phyloP scores from a whole-genome alignment of 305 asterid genomes.

The Fraxinus nigra region DNA sequence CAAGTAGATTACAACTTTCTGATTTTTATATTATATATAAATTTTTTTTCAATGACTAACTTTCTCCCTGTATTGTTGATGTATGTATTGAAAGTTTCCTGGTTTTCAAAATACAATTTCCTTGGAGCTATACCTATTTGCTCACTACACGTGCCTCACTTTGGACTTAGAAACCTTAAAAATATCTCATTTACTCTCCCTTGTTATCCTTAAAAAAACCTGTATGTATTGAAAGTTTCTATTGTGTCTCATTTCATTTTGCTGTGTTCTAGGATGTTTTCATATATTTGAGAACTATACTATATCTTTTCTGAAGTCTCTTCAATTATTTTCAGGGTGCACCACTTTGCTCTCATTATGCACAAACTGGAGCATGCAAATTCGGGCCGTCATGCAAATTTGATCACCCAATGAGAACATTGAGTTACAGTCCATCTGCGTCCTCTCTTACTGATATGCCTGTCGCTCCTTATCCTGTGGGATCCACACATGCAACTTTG shows the following conservation, averaged over 20 bases:
- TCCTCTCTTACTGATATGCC: conserved; percentile 91
- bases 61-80: not conserved
- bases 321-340: conserved; percentile 49
- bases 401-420: conserved; percentile 72
- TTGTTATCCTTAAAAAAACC: not conserved
- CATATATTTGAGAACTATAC: conserved; percentile 3
- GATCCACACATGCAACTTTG: conserved; percentile 62
- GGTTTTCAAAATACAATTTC: not conserved
- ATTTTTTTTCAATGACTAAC: not conserved
- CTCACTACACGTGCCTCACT: not conserved
- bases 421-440: conserved; percentile 83
- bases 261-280: not conserved
- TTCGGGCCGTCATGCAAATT: conserved; percentile 85
- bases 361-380: conserved; percentile 79
- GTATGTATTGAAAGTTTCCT: not conserved
- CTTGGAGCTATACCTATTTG: not conserved
- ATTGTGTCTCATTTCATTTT: not conserved
- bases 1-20: not conserved
- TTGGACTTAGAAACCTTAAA: not conserved
- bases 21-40: not conserved
- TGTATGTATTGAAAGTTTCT: not conserved
- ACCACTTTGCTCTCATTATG: conserved; percentile 71
- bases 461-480: conserved; percentile 83
- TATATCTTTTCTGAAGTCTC: conserved; percentile 1
- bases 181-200: not conserved